These are phyloP conservation scores for Rhynchospora pubera DNA, from an alignment of 176 grass and related monocot genomes.

Conservation along the genomic window DNA sequence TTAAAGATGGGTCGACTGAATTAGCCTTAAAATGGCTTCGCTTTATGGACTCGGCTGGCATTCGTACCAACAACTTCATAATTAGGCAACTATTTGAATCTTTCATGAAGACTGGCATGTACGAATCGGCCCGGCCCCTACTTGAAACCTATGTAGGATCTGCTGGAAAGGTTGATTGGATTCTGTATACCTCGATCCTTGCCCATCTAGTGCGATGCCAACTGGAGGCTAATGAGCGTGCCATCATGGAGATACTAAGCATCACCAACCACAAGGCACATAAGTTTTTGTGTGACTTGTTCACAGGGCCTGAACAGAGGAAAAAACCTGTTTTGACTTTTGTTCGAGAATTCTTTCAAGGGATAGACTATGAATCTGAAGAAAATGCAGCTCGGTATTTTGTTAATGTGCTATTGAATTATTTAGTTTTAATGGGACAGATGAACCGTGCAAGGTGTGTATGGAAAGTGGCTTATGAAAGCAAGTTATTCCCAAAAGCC, in stretches of 20 bases:
- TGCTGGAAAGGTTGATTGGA: constrained; percentile 72
- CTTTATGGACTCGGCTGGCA: constrained; percentile 85
- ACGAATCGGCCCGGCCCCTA: constrained; percentile 63
- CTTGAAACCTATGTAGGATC: constrained; percentile 62
- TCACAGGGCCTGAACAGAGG: constrained; percentile 88
- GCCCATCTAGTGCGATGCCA: constrained; percentile 72
- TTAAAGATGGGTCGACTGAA: constrained; percentile 79
- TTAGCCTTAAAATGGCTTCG: constrained; percentile 70
- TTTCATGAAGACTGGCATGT: constrained; percentile 82
- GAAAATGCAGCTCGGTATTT: constrained; percentile 74
- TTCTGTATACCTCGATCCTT: constrained; percentile 89
- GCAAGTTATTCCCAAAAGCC: constrained; percentile 91
- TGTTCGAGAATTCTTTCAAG: constrained; percentile 78
- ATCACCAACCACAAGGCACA: constrained; percentile 72
- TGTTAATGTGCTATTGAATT: constrained; percentile 88
- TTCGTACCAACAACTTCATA: constrained; percentile 96
- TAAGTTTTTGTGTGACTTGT: constrained; percentile 71
- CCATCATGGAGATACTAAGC: constrained; percentile 85
- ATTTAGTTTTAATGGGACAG: constrained; percentile 93
- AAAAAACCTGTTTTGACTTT: constrained; percentile 82
- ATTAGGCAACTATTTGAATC: constrained; percentile 92
- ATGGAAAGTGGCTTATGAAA: constrained; percentile 96
- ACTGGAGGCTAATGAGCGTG: constrained; percentile 54
- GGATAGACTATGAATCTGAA: constrained; percentile 72
- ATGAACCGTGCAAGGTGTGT: constrained; percentile 87